Evolutionary conservation across 495 filamentous ascomycete species (phyloP).

Genomic region (Neurospora sp.): DNA sequence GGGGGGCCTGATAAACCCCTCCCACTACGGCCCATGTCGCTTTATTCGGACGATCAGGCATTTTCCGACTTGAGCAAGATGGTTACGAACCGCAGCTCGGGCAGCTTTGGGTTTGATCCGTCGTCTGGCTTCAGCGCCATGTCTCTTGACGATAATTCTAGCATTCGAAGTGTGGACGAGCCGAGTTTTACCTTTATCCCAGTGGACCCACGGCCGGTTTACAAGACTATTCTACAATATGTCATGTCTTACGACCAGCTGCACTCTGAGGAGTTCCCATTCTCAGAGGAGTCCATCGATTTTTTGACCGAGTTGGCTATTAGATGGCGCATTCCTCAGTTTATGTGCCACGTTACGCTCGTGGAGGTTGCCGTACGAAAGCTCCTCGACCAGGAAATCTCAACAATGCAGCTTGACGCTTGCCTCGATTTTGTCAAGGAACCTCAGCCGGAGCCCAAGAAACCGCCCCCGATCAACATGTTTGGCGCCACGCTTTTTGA

Average conservation of each 20-base stretch:
- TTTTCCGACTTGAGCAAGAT: slow-evolving; percentile 53
- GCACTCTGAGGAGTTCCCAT: slow-evolving; percentile 45
- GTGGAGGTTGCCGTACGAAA: slow-evolving; percentile 78
- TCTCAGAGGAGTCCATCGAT: slow-evolving; percentile 76
- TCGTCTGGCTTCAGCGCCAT: slow-evolving; percentile 66
- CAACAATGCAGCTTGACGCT: slow-evolving; percentile 67
- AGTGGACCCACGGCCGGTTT: slow-evolving; percentile 69
- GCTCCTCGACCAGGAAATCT: slow-evolving; percentile 77
- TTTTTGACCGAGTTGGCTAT: slow-evolving; percentile 75
- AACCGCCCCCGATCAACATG: slow-evolving; percentile 32
- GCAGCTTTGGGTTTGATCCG: slow-evolving; percentile 62
- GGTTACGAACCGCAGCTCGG: slow-evolving; percentile 24
- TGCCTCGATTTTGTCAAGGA: slow-evolving; percentile 76
- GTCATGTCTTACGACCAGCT: slow-evolving; percentile 53
- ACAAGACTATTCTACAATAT: slow-evolving; percentile 66
- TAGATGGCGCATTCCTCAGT: slow-evolving; percentile 84
- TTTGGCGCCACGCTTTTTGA: slow-evolving; percentile 30
- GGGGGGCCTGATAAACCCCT: slow-evolving; percentile 35
- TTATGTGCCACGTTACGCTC: slow-evolving; percentile 69
- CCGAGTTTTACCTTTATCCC: slow-evolving; percentile 76
- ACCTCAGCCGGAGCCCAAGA: slow-evolving; percentile 44
- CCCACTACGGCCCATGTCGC: slow-evolving; percentile 28
- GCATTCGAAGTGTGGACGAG: slow-evolving; percentile 42
- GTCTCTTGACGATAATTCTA: slow-evolving; percentile 48
- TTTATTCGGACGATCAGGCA: slow-evolving; percentile 35